These are phyloP conservation scores for Solanum corneliomulleri DNA, from an alignment of 257 asterid species.

Conservation along the genomic window DNA sequence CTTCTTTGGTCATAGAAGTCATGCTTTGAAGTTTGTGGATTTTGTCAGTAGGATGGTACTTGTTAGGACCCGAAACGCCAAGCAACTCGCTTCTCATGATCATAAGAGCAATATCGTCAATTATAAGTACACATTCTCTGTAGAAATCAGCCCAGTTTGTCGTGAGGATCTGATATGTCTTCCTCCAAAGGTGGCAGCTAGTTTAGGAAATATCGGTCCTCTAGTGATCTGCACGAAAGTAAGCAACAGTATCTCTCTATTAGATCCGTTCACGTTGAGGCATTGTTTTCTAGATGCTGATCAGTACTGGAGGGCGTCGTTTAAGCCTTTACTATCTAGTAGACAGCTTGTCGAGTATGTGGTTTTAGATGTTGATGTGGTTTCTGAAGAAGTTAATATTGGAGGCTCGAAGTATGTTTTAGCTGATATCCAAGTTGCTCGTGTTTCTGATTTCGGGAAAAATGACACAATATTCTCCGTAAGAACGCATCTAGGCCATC, in stretches of 20 bases:
- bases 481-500: slow-evolving; percentile 26
- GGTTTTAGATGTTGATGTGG: slow-evolving; percentile 18
- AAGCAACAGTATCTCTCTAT: slow-evolving; percentile 24
- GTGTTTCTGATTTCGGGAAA: slow-evolving; percentile 40
- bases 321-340: slow-evolving; percentile 37
- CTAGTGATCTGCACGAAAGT: slow-evolving; percentile 27
- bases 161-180: slow-evolving; percentile 53
- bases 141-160: slow-evolving; percentile 38
- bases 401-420: slow-evolving; percentile 24
- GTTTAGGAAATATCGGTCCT: slow-evolving; percentile 42
- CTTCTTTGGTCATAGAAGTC: slow-evolving; percentile 36
- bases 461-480: slow-evolving; percentile 11
- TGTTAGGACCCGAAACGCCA: slow-evolving; percentile 20
- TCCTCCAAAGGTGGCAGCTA: slow-evolving; percentile 25
- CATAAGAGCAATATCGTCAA: slow-evolving; percentile 29
- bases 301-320: slow-evolving; percentile 33
- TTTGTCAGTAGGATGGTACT: slow-evolving; percentile 33
- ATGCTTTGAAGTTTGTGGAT: slow-evolving; percentile 35
- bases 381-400: slow-evolving; percentile 20
- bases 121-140: slow-evolving; percentile 38
- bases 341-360: slow-evolving; percentile 40
- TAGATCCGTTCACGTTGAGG: slow-evolving; percentile 39
- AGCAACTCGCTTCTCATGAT: slow-evolving; percentile 46
- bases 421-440: slow-evolving; percentile 47
- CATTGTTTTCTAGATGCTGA: slow-evolving; percentile 33